Base-by-base conservation (phyloP, 2,329 filamentous ascomycete genomes). In the Teratosphaeriaceae sp. region DNA sequence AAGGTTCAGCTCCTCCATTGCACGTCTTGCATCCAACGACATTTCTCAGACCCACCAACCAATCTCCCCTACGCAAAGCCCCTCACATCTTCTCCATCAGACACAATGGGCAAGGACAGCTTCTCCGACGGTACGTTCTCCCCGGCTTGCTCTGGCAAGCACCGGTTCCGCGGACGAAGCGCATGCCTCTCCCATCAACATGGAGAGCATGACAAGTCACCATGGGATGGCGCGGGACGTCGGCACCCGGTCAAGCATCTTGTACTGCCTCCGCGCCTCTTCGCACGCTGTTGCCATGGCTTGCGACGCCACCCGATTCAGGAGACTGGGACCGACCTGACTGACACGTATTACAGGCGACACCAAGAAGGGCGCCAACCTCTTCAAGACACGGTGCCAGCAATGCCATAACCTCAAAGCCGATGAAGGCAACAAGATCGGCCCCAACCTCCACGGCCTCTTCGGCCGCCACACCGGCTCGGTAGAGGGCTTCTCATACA, bases 331-430 rank as follows among this genome's bases (percentile, higher is more conserved):
- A 9, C 18, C 12, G 3, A 20, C 4, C 18, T 27, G 2, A 30
- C 49, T 54, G 40, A 51, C 42, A 16, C 38, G 11, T 16, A 23
- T 26, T 56, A 31, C 64, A 95, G 89, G 88, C 78, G 88, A 96
- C 72, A 65, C 76, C 65, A 88, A 89, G 78, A 96, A 96, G 85
- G 90, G 90, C 80, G 90, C 88, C 73, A 86, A 84, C 78, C 87
- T 97, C 68, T 97, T 97, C 88, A 95, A 96, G 79, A 97, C 89
- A 59, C 84, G 92, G 70, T 98, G 92, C 78, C 85, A 87, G 58
- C 88, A 96, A 77, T 98, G 92, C 85, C 92, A 98, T 79, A 97
- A 87, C 71, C 76, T 95, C 68, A 88, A 94, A 73, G 78, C 76
- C 53, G 84, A 78, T 62, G 92, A 90, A 73, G 80, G 81, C 73